Conservation (phyloP, 1,284 basidiomycete genomes). For the Meripilus lineatus region DNA sequence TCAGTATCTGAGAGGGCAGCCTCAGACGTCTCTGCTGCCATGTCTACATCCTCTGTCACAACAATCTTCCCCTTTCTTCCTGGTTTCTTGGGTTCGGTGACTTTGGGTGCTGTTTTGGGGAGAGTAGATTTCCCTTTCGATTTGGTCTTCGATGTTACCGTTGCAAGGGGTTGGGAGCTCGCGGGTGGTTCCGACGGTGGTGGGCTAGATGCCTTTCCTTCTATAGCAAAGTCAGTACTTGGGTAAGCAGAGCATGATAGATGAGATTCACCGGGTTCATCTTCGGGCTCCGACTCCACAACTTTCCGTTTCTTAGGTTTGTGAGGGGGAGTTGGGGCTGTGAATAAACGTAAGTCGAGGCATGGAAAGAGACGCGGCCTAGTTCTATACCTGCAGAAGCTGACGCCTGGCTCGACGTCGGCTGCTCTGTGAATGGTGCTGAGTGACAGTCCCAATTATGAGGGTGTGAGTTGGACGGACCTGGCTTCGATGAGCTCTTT, state of each 20-base stretch:
- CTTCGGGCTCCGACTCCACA: slow-evolving; percentile 56
- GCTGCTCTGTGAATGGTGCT: slow-evolving; percentile 24
- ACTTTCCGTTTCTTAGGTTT: slow-evolving; percentile 22
- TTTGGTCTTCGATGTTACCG: no score
- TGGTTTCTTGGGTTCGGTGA: slow-evolving; percentile 1
- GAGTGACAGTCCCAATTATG: background rate
- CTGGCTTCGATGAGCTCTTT: background rate
- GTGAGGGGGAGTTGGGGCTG: background rate
- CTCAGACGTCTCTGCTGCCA: slow-evolving; percentile 14
- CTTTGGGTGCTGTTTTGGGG: no score
- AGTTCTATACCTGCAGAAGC: slow-evolving; percentile 20
- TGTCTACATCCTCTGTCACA: slow-evolving; percentile 14
- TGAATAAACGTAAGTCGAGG: background rate
- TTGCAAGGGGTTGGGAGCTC: no score
- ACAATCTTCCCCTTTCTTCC: slow-evolving; percentile 5
- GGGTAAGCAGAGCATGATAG: background rate
- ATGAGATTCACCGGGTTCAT: slow-evolving; percentile 4
- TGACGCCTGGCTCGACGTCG: slow-evolving; percentile 37
- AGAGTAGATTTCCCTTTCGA: no score
- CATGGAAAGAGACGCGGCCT: no score
- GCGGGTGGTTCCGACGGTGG: background rate
- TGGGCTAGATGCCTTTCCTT: background rate
- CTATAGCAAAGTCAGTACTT: background rate
- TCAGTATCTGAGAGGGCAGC: slow-evolving; percentile 16
- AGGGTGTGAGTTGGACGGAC: background rate